phyloP scores from a whole-genome alignment of 148 eudicot genomes.

The Dianthus caryophyllus region DNA sequence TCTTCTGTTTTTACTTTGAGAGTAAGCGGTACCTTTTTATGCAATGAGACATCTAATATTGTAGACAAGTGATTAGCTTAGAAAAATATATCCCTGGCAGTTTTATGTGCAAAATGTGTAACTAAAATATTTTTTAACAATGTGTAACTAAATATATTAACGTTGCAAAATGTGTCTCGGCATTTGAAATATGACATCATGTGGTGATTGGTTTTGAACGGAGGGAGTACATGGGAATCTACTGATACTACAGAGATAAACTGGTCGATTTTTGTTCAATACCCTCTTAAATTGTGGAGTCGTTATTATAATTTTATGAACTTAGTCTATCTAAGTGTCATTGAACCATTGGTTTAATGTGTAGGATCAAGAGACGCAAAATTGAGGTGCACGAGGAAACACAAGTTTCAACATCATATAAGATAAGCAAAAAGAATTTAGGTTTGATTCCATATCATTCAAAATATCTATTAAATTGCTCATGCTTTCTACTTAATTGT shows the following conservation, averaged over 20 bases:
- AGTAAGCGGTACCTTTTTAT: neutral
- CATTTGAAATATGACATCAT: no score
- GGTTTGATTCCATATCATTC: constrained; percentile 24
- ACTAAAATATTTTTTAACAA: no score
- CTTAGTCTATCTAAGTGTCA: neutral
- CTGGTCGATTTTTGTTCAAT: neutral
- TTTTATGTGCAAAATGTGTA: neutral
- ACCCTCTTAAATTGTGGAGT: neutral
- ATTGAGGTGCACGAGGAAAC: constrained; percentile 36
- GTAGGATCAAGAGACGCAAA: constrained; percentile 65
- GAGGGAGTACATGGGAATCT: no score
- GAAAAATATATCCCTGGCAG: neutral
- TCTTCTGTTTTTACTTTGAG: neutral
- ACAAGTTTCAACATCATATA: constrained; percentile 38
- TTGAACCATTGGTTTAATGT: neutral
- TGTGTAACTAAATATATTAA: no score
- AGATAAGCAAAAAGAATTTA: constrained; percentile 21
- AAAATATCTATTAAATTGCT: constrained; percentile 1
- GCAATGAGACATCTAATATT: neutral
- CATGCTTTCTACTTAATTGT: neutral
- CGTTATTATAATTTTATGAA: neutral
- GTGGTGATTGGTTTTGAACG: no score
- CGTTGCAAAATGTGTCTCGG: no score
- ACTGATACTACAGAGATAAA: neutral
- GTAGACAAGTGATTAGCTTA: neutral